These are phyloP conservation scores for Calamus simplicifolius DNA, from an alignment of 176 grass and related monocot species.

Conservation along the genomic window DNA sequence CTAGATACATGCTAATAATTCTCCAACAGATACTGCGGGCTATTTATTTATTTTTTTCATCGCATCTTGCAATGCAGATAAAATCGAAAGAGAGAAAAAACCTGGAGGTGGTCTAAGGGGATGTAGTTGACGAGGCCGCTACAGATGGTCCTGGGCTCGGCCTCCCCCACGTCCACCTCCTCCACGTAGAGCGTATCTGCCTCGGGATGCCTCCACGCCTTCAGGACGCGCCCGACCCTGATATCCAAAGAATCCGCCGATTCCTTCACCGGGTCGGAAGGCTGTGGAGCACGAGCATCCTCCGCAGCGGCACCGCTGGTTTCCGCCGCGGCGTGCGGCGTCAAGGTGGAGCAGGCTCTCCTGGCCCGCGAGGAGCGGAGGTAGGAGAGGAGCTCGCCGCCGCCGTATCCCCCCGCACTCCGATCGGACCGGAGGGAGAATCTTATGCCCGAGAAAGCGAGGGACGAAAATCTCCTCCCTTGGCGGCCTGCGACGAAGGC, in stretches of 20 bases:
- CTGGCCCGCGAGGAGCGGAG: neutral
- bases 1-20: too few species aligned
- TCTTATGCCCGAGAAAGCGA: too few species aligned
- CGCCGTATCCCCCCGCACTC: neutral
- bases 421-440: too few species aligned
- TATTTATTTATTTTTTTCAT: too few species aligned
- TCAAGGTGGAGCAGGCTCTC: neutral
- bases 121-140: slow-evolving; percentile 84
- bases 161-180: slow-evolving; percentile 82
- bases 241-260: slow-evolving; percentile 59
- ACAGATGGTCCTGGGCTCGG: slow-evolving; percentile 76
- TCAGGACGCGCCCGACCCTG: slow-evolving; percentile 71
- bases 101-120: slow-evolving; percentile 68
- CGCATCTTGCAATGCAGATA: too few species aligned
- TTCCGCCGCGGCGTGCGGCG: neutral
- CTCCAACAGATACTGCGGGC: too few species aligned
- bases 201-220: slow-evolving; percentile 80
- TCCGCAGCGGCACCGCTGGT: neutral
- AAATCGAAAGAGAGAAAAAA: neutral
- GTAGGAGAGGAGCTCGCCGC: neutral
- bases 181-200: slow-evolving; percentile 86
- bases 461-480: too few species aligned
- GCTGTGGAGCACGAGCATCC: neutral
- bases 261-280: slow-evolving; percentile 30
- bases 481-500: too few species aligned